Percentiles rank a stretch among this genome's conserved stretches.
phyloP scores from a whole-genome alignment of 306 rosid genomes.

The Medicago ruthenica region DNA sequence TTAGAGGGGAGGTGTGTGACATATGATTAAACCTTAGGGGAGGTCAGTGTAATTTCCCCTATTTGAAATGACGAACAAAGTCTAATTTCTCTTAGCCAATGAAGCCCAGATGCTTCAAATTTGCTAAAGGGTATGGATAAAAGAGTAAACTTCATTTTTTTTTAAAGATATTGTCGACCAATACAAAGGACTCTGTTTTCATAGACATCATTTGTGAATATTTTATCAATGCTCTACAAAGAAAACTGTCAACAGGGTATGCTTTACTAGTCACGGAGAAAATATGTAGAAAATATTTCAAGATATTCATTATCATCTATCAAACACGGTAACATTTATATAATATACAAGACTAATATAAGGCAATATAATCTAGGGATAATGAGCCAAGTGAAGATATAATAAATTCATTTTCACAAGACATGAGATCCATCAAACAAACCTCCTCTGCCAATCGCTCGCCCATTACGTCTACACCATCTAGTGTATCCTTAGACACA shows the following conservation, averaged over 20 bases:
- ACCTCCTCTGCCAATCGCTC: conserved; percentile 79
- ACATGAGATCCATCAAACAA: conserved; percentile 30
- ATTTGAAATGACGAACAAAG: conserved; percentile 18
- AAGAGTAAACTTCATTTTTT: neutral
- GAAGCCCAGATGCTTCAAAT: neutral
- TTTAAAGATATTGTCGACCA: neutral
- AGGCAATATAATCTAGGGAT: conserved; percentile 23
- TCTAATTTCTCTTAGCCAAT: conserved; percentile 13
- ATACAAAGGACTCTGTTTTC: conserved; percentile 10
- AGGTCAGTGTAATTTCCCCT: no score
- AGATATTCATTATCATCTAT: conserved; percentile 17
- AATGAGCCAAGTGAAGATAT: conserved; percentile 13
- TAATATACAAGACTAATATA: neutral
- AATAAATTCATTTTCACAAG: conserved; percentile 28
- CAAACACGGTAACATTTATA: conserved; percentile 21
- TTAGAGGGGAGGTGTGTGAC: no score
- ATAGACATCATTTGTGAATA: conserved; percentile 22
- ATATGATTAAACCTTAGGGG: no score
- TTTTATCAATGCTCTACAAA: conserved; percentile 23
- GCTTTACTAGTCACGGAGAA: conserved; percentile 15
- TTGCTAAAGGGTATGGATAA: neutral
- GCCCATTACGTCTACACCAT: conserved; percentile 98
- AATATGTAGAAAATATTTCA: neutral
- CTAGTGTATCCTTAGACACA: conserved; percentile 73
- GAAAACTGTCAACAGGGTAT: conserved; percentile 11